Evolutionary conservation across 1,284 basidiomycete species (phyloP).

Genomic region (Apiotrichum domesticum): DNA sequence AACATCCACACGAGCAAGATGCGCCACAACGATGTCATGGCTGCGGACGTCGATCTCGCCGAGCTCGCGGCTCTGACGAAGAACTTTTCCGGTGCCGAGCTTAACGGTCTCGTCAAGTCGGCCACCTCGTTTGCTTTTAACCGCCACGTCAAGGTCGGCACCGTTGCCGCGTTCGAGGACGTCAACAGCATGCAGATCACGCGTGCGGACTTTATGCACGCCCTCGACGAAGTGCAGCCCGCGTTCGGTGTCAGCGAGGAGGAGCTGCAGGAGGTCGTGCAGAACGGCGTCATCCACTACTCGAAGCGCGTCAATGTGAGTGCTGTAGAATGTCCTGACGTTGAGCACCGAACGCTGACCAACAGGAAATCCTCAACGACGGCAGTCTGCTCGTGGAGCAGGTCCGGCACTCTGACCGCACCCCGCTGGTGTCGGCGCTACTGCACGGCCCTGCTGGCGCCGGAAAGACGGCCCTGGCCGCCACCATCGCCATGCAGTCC

Average conservation of each 20-base stretch:
- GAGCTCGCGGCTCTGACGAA: conserved; percentile 85
- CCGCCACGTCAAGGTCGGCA: conserved; percentile 94
- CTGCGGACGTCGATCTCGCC: conserved; percentile 70
- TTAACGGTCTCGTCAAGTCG: conserved; percentile 92
- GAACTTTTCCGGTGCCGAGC: conserved; percentile 98
- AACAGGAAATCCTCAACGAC: conserved; percentile 67
- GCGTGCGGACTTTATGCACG: conserved; percentile 79
- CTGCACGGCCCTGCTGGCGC: conserved; percentile 84
- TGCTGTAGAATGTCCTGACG: conserved; percentile 2
- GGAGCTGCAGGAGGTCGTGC: conserved; percentile 86
- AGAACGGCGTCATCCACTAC: conserved; percentile 96
- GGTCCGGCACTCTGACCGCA: conserved; percentile 81
- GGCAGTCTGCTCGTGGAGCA: conserved; percentile 91
- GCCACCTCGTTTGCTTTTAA: conserved; percentile 98
- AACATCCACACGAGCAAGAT: conserved; percentile 95
- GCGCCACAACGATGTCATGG: conserved; percentile 88
- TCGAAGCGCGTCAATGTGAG: conserved; percentile 59
- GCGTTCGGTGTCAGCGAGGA: conserved; percentile 98
- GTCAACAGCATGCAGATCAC: conserved; percentile 90
- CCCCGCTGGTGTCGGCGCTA: conserved; percentile 85
- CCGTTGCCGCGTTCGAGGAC: conserved; percentile 94
- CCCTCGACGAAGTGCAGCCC: conserved; percentile 90
- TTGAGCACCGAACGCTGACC: conserved; percentile 46
- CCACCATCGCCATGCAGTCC: conserved; percentile 87
- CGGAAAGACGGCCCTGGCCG: conserved; percentile 93